Evolutionary conservation across 139 green algal species (phyloP).

Genomic region (Limnomonas spitsbergensis): DNA sequence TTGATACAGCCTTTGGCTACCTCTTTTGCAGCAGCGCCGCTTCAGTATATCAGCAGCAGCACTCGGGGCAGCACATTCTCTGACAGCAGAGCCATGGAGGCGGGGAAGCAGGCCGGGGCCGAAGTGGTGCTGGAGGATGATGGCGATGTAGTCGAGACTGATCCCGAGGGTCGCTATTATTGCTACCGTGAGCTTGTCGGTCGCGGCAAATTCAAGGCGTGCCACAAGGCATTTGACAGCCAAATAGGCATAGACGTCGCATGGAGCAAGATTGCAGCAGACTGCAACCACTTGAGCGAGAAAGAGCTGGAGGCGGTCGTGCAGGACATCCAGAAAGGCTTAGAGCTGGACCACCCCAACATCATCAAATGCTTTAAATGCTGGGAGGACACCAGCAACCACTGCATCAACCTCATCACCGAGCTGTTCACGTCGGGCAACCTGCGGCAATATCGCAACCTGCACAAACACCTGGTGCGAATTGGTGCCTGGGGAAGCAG

Average conservation of each 20-base stretch:
- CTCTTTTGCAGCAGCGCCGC: too few relatives aligned
- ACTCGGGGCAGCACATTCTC: background rate
- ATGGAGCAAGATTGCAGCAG: conserved; percentile 81
- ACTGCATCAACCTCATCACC: conserved; percentile 90
- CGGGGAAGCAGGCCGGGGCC: background rate
- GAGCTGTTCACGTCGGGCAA: conserved; percentile 92
- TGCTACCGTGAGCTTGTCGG: conserved; percentile 71
- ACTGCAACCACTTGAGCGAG: conserved; percentile 53
- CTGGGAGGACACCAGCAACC: conserved; percentile 66
- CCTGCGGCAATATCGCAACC: conserved; percentile 81
- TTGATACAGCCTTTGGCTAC: too few relatives aligned
- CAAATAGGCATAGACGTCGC: conserved; percentile 85
- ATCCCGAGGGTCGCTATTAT: conserved; percentile 51
- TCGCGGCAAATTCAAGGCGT: conserved; percentile 76
- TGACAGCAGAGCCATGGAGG: background rate
- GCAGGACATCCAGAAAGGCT: conserved; percentile 73
- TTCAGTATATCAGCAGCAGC: background rate
- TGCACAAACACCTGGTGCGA: conserved; percentile 74
- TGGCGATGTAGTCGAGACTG: background rate
- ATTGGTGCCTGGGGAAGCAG: too few relatives aligned
- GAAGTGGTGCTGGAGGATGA: background rate
- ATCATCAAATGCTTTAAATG: conserved; percentile 85
- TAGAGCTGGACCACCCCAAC: conserved; percentile 84
- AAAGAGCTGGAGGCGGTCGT: conserved; percentile 67
- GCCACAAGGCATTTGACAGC: conserved; percentile 41